Evolutionary conservation across 1,139 yeast genomes (phyloP), one percentile per base, ranked within the genome.

Genomic region (Saccharomycopsis crataegensis): DNA sequence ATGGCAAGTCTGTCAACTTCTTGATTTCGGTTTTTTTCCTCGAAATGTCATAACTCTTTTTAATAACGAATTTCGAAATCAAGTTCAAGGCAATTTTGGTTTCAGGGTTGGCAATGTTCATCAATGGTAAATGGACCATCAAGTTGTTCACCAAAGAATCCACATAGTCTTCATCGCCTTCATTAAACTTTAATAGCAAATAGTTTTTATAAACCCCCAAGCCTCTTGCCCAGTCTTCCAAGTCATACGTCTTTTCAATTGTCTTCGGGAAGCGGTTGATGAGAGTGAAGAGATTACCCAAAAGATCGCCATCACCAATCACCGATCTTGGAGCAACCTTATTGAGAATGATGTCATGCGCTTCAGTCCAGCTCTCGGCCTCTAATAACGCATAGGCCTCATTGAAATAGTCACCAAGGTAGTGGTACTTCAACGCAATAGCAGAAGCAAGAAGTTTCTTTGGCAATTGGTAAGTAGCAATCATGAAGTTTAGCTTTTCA

Each of bases 281-380:
- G 6, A 87, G 62, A 0, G 63, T 65, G 12, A 67, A 62, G 12
- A 88, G 68, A 14, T 67, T 62, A 3, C 64, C 66, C 8, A 77
- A 63, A 4, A 66, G 62, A 5, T 68, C 64, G 8, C 73, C 69
- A 54, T 75, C 70, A 12, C 76, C 70, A 34, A 86, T 76, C 36
- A 83, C 76, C 33, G 81, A 75, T 47, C 67, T 62, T 9, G 98
- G 97, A 0, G 93, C 97, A 43, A 90, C 83, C 14, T 73, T 66
- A 3, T 70, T 63, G 2, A 80, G 63, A 4, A 87, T 70, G 0
- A 80, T 71, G 1, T 69, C 66, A 61, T 87, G 95, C 0, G 96
- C 96, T 47, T 79, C 81, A 1, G 70, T 72, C 73, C 80, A 79
- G 50, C 77, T 66, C 14, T 70, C 71, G 0, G 96, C 96, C n/a